Evolutionary conservation across 164 flowering plant species (phyloP).

Genomic region (Tetrastigma voinierianum): DNA sequence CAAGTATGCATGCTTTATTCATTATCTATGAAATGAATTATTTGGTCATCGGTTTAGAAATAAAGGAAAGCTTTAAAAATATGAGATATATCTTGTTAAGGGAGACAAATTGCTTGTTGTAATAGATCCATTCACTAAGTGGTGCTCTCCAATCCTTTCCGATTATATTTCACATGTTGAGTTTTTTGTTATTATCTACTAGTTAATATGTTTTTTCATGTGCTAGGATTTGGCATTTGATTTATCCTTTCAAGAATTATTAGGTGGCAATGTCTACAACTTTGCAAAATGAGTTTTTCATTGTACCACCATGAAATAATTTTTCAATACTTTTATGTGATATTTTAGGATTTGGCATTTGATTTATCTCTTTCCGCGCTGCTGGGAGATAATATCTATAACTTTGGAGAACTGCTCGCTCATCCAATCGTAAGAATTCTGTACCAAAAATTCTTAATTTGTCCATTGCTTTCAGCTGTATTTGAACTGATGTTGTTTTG

Average conservation of each 20-base stretch:
- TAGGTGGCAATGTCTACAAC: constrained; percentile 80
- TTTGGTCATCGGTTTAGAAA: too few relatives aligned
- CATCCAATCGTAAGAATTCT: constrained; percentile 79
- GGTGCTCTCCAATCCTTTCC: too few relatives aligned
- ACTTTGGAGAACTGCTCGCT: constrained; percentile 92
- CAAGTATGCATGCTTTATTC: too few relatives aligned
- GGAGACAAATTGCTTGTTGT: too few relatives aligned
- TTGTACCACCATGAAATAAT: background rate
- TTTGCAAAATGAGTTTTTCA: background rate
- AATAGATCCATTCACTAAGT: too few relatives aligned
- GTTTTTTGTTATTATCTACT: background rate
- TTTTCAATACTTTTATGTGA: constrained; percentile 13
- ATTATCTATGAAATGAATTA: too few relatives aligned
- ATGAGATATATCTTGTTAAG: too few relatives aligned
- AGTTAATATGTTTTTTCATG: too few relatives aligned
- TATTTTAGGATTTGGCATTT: constrained; percentile 86
- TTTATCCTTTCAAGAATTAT: constrained; percentile 81
- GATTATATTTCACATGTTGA: background rate
- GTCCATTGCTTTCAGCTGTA: background rate
- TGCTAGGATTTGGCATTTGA: constrained; percentile 97
- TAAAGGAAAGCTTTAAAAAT: too few relatives aligned
- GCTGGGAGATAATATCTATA: constrained; percentile 90
- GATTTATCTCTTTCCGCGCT: constrained; percentile 93
- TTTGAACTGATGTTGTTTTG: too few relatives aligned
- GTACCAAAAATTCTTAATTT: background rate